A percentile compares a stretch with the other conserved stretches of the same genome.
phyloP scores from a whole-genome alignment of 2,329 filamentous ascomycete species.

The Aureobasidium subglaciale region DNA sequence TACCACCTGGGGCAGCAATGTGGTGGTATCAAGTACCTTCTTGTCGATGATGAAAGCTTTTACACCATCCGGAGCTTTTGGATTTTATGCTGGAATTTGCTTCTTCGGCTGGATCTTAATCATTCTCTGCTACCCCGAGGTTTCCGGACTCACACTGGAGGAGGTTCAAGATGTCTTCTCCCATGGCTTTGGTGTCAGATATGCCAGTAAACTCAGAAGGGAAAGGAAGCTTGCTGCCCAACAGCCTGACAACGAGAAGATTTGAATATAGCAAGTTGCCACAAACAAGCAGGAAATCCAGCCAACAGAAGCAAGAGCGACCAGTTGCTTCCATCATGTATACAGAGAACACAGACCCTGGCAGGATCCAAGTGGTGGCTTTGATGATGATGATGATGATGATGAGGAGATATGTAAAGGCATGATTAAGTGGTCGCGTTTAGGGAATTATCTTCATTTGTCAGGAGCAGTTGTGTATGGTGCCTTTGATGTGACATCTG shows the following conservation, averaged over 20 bases:
- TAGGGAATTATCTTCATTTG: no score
- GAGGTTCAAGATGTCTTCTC: slow-evolving; percentile 30
- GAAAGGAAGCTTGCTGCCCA: slow-evolving; percentile 27
- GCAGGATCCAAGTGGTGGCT: neutral
- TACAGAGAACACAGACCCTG: neutral
- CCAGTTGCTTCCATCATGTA: neutral
- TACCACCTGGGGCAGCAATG: slow-evolving; percentile 26
- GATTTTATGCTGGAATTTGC: slow-evolving; percentile 36
- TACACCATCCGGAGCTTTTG: slow-evolving; percentile 32
- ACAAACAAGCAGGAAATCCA: neutral
- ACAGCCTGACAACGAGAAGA: neutral
- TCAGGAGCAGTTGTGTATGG: no score
- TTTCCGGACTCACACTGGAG: slow-evolving; percentile 33
- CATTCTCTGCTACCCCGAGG: slow-evolving; percentile 35
- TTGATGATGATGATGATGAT: no score
- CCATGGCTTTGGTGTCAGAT: slow-evolving; percentile 31
- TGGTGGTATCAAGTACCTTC: slow-evolving; percentile 32
- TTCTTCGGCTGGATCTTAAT: slow-evolving; percentile 33
- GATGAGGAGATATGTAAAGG: neutral
- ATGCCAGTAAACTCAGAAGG: slow-evolving; percentile 30
- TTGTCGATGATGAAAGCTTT: slow-evolving; percentile 33
- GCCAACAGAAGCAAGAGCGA: neutral
- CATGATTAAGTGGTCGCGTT: neutral
- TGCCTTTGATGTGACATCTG: no score
- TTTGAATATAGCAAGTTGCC: neutral